phyloP scores from a whole-genome alignment of 1,284 basidiomycete genomes.

The Fistulinella cinereoalba region DNA sequence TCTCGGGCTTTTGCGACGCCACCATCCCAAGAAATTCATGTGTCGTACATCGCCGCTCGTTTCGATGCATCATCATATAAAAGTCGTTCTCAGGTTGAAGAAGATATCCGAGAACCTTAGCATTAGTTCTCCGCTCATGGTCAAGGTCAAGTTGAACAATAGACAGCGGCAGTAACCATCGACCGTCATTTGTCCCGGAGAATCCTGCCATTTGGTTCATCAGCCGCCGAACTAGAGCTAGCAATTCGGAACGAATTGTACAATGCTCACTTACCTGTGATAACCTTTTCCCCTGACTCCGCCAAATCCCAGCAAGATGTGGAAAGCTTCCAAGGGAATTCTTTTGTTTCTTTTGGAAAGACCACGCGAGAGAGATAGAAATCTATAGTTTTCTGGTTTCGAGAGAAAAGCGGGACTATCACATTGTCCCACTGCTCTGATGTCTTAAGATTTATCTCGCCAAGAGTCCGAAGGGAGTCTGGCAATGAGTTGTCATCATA shows the following conservation, averaged over 20 bases:
- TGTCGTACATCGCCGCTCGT: not conserved
- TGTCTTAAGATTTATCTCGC: constrained; percentile 42
- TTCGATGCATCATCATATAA: not conserved
- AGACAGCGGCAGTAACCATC: not conserved
- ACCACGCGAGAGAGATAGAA: constrained; percentile 53
- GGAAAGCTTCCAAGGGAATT: constrained; percentile 44
- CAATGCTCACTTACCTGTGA: constrained; percentile 5
- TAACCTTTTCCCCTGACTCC: constrained; percentile 11
- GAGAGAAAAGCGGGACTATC: constrained; percentile 36
- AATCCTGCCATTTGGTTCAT: constrained; percentile 1
- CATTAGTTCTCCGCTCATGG: not conserved
- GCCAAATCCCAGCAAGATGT: constrained; percentile 52
- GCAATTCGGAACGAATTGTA: not conserved
- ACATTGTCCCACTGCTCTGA: constrained; percentile 28
- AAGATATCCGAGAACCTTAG: not conserved
- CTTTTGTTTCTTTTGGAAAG: constrained; percentile 38
- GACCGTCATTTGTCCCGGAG: constrained; percentile 10
- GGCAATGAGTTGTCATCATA: constrained; percentile 23
- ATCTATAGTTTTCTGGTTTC: constrained; percentile 41
- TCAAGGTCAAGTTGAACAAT: constrained; percentile 1
- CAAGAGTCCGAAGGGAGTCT: constrained; percentile 26
- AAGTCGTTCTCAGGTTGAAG: not conserved
- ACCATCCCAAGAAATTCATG: not conserved
- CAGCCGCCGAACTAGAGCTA: too few relatives aligned
- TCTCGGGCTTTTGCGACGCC: not conserved